phyloP scores from a whole-genome alignment of 2,329 filamentous ascomycete species.

The Monosporascus sp. region DNA sequence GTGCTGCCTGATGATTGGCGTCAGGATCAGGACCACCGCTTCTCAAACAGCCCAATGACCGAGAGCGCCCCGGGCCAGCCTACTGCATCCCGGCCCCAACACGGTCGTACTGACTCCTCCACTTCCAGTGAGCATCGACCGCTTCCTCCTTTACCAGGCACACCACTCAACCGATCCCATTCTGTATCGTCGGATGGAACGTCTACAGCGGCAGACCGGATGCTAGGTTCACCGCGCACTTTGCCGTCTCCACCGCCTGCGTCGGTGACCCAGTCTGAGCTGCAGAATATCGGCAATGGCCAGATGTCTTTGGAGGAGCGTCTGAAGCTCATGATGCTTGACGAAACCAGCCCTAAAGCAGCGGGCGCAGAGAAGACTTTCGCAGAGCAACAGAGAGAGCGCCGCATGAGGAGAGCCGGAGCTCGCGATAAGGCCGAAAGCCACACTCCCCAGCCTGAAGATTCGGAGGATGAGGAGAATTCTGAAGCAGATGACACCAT shows the following conservation, averaged over 20 bases:
- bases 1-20: constrained; percentile 97
- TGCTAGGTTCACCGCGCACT: constrained; percentile 59
- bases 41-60: constrained; percentile 65
- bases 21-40: constrained; percentile 68
- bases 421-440: constrained; percentile 41
- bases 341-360: constrained; percentile 40
- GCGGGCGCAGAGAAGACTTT: constrained; percentile 42
- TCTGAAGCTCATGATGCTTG: constrained; percentile 81
- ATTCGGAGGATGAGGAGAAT: constrained; percentile 24
- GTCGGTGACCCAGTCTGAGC: constrained; percentile 67
- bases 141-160: constrained; percentile 76
- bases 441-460: constrained; percentile 39
- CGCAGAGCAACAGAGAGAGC: constrained; percentile 62
- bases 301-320: constrained; percentile 84
- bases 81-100: constrained; percentile 46
- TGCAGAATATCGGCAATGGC: constrained; percentile 67
- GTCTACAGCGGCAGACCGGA: constrained; percentile 67
- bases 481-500: constrained; percentile 55
- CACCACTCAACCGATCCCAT: constrained; percentile 37
- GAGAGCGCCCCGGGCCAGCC: constrained; percentile 41
- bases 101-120: constrained; percentile 64
- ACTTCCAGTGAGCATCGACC: constrained; percentile 80
- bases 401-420: constrained; percentile 60
- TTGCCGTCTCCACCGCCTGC: constrained; percentile 71
- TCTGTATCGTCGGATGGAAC: constrained; percentile 59